Conservation (phyloP, 805 yeast species). For the Starmerella cellae region DNA sequence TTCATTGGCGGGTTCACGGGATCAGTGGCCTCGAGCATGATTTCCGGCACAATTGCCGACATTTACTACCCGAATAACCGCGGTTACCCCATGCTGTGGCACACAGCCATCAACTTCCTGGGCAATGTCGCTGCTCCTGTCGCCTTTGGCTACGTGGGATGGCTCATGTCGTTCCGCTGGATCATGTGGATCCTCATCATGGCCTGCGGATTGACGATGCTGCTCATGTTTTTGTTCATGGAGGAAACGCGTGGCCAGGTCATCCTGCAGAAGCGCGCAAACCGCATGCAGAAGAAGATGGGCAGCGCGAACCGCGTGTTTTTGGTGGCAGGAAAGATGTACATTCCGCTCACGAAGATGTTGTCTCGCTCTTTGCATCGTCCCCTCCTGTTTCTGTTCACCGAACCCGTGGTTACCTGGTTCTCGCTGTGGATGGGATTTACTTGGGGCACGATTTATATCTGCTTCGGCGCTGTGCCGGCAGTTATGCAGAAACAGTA, state of each 20-base stretch:
- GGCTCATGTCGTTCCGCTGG: slow-evolving; percentile 56
- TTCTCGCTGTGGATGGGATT: slow-evolving; percentile 38
- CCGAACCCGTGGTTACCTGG: slow-evolving; percentile 33
- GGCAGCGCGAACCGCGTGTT: slow-evolving; percentile 12
- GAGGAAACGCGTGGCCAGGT: slow-evolving; percentile 56
- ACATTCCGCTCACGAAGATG: slow-evolving; percentile 37
- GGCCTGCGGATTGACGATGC: slow-evolving; percentile 43
- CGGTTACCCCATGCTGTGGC: slow-evolving; percentile 55
- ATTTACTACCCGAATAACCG: slow-evolving; percentile 46
- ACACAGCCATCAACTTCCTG: slow-evolving; percentile 40
- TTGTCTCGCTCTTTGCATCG: slow-evolving; percentile 37
- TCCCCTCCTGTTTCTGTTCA: slow-evolving; percentile 48
- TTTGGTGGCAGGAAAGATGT: slow-evolving; percentile 13
- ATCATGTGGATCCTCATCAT: slow-evolving; percentile 50
- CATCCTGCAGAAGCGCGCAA: slow-evolving; percentile 38
- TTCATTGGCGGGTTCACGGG: slow-evolving; percentile 60
- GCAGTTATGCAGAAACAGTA: slow-evolving; percentile 42
- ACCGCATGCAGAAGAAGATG: slow-evolving; percentile 25
- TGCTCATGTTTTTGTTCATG: slow-evolving; percentile 33
- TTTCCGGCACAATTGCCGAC: slow-evolving; percentile 65
- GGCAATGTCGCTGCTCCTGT: slow-evolving; percentile 63
- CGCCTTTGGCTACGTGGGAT: slow-evolving; percentile 44
- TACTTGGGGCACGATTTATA: slow-evolving; percentile 37
- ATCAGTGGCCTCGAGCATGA: slow-evolving; percentile 58
- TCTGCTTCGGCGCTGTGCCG: slow-evolving; percentile 54